Evolutionary conservation across 306 rosid species (phyloP).

Genomic region (Purshia tridentata): DNA sequence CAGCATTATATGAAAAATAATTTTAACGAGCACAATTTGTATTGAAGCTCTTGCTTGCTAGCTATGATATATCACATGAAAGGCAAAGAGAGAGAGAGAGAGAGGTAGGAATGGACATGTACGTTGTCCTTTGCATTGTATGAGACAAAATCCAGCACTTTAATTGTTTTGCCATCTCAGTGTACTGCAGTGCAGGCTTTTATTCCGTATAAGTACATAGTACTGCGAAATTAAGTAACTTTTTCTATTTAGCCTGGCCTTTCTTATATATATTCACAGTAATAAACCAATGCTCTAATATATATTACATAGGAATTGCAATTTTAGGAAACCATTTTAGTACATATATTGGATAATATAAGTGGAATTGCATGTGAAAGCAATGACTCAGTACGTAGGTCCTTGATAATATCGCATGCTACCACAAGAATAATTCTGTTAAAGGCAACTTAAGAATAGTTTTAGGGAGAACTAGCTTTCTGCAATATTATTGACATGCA

Average conservation of each 20-base stretch:
- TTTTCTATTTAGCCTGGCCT: not conserved
- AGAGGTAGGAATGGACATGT: not conserved
- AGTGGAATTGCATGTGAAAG: too few species aligned
- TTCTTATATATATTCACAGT: not conserved
- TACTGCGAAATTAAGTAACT: not conserved
- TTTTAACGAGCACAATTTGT: conserved; percentile 29
- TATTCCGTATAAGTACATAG: not conserved
- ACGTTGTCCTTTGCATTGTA: conserved; percentile 27
- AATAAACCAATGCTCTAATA: too few species aligned
- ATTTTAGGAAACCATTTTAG: too few species aligned
- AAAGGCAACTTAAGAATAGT: too few species aligned
- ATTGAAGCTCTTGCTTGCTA: conserved; percentile 17
- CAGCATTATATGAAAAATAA: conserved; percentile 34
- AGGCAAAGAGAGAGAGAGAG: conserved; percentile 20
- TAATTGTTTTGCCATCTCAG: conserved; percentile 22
- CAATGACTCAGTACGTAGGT: too few species aligned
- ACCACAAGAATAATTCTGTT: not conserved
- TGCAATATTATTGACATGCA: too few species aligned
- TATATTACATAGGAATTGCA: too few species aligned
- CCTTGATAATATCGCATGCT: not conserved
- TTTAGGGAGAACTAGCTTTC: too few species aligned
- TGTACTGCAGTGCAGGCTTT: conserved; percentile 14
- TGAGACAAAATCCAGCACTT: conserved; percentile 38
- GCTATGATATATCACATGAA: conserved; percentile 39
- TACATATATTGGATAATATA: too few species aligned